A percentile compares a stretch with the other conserved stretches of the same genome.
phyloP scores from a whole-genome alignment of 148 eudicot genomes.

The Mesembryanthemum crystallinum region DNA sequence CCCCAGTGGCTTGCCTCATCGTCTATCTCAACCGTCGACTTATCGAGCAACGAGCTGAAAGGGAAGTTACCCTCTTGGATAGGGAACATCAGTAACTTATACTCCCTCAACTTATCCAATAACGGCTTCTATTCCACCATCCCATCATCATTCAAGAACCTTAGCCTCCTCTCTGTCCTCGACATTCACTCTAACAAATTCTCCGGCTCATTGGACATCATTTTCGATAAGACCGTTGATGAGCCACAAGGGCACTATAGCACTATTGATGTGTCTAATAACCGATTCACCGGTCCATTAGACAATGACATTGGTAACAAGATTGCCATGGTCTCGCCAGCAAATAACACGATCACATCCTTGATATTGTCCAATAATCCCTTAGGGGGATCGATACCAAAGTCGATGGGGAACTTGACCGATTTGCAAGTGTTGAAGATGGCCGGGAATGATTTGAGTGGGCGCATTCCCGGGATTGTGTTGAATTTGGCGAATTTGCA shows the following conservation, averaged over 20 bases:
- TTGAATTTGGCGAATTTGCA: conserved; percentile 40
- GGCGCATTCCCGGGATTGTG: conserved; percentile 51
- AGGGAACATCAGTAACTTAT: conserved; percentile 69
- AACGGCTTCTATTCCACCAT: conserved; percentile 46
- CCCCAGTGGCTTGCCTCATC: conserved; percentile 56
- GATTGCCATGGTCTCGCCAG: conserved; percentile 24
- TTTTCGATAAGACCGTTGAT: conserved; percentile 32
- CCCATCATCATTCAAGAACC: conserved; percentile 51
- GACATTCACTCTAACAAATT: conserved; percentile 75
- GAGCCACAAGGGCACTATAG: conserved; percentile 52
- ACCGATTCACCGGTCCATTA: conserved; percentile 52
- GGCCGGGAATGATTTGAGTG: conserved; percentile 47
- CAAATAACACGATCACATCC: conserved; percentile 27
- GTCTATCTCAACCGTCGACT: conserved; percentile 48
- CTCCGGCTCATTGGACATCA: conserved; percentile 38
- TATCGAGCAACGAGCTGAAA: conserved; percentile 51
- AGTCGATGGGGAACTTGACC: conserved; percentile 53
- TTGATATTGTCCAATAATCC: conserved; percentile 60
- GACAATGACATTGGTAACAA: conserved; percentile 40
- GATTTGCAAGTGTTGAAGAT: conserved; percentile 42
- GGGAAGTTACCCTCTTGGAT: conserved; percentile 80
- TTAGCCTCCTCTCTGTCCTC: conserved; percentile 41
- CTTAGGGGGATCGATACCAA: conserved; percentile 60
- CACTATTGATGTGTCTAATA: conserved; percentile 64
- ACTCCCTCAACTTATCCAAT: conserved; percentile 58